A percentile compares a stretch with the other conserved stretches of the same genome.
Evolutionary conservation across 2,329 filamentous ascomycete species (phyloP).

Genomic region (Colletotrichum sidae): DNA sequence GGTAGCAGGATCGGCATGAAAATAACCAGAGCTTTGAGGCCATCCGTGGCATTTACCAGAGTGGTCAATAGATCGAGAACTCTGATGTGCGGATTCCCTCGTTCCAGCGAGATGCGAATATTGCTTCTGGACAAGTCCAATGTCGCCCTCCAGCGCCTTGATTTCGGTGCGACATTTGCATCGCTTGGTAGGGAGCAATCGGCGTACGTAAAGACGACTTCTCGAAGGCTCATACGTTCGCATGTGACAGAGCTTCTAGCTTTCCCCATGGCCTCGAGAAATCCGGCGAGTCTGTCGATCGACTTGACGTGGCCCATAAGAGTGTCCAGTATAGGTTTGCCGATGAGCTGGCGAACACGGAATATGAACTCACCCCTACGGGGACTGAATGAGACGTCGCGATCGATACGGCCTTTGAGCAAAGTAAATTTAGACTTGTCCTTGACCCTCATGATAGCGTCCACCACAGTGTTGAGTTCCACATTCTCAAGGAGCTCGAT

Average conservation of each 20-base stretch:
- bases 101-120: conserved; percentile 70
- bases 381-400: conserved; percentile 71
- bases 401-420: conserved; percentile 67
- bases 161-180: conserved; percentile 23
- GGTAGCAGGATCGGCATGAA: conserved; percentile 72
- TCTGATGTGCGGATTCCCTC: conserved; percentile 75
- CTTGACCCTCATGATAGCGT: conserved; percentile 66
- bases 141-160: conserved; percentile 61
- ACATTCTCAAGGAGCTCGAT: conserved; percentile 13
- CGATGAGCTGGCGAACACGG: conserved; percentile 68
- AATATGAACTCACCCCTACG: conserved; percentile 72
- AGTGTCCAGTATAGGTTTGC: conserved; percentile 67
- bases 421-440: conserved; percentile 65
- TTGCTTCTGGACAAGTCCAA: conserved; percentile 67
- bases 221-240: conserved; percentile 69
- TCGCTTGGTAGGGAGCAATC: conserved; percentile 42
- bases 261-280: conserved; percentile 73
- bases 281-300: conserved; percentile 77
- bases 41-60: conserved; percentile 66
- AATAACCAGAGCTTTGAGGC: conserved; percentile 64
- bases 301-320: conserved; percentile 71
- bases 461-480: conserved; percentile 40
- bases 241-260: conserved; percentile 66
- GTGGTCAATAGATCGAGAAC: conserved; percentile 69
- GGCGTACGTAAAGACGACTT: conserved; percentile 77